Base-by-base conservation (phyloP, 2,329 filamentous ascomycete genomes). In the Seiridium unicorne region DNA sequence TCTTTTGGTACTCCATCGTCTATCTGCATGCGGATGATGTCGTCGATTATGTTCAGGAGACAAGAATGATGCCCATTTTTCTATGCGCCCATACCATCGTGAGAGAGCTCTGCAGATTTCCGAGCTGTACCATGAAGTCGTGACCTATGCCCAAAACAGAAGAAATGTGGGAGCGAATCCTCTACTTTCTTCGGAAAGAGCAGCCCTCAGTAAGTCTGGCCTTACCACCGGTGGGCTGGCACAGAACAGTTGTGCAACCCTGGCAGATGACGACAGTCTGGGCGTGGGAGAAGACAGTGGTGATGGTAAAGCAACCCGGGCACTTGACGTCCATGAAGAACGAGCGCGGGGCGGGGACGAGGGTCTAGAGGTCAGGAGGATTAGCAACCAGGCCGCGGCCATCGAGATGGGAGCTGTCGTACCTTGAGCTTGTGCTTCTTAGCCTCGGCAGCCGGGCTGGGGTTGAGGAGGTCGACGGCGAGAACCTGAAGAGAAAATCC, bases 241-340 rank as follows among this genome's bases (percentile, higher is more conserved):
- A 99, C 68, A 99, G 92, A 72, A 99, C 95, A 75, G 96, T 97
- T 76, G 94, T 97, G 92, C 95, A 99, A 76, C 95, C 95, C 78
- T 93, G 93, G 90, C 95, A 99, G 88, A 98, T 96, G 82, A 99
- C 95, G 80, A 99, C 95, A 79, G 95, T 99, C 88, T 99, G 95
- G 81, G 95, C 95, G 88, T 99, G 95, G 68, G 94, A 98, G 92
- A 98, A 99, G 83, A 99, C 95, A 81, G 95, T 99, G 81, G 95
- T 99, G 89, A 99, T 99, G 82, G 93, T 97, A 90, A 98, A 99
- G 92, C 95, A 99, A 77, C 95, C 95, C 80, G 95, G 95, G 91
- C 95, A 99, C 91, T 99, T 99, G 87, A 99, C 95, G 80, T 99
- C 95, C 95, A 99, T 99, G 92, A 99, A 99, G 91, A 98, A 99